phyloP scores from a whole-genome alignment of 768 basidiomycete genomes.

The Amanita polypyramis region DNA sequence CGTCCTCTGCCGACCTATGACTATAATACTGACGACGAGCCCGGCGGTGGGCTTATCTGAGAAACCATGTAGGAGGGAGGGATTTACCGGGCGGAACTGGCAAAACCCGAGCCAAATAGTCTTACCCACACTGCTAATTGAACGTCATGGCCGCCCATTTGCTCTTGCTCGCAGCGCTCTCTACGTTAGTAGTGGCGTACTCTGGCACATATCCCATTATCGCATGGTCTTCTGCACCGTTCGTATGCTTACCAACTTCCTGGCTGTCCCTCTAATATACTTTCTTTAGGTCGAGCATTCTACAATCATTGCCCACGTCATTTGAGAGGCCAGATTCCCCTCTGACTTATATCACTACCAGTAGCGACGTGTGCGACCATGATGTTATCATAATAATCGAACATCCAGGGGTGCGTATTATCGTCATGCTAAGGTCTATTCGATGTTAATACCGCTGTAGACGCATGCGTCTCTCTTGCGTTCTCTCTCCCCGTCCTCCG shows the following conservation, averaged over 20 bases:
- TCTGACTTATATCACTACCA: constrained; percentile 32
- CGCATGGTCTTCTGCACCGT: constrained; percentile 66
- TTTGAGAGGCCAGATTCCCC: constrained; percentile 25
- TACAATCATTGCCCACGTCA: constrained; percentile 30
- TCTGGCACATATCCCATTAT: constrained; percentile 55
- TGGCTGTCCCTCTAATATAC: neutral
- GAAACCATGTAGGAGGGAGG: no score
- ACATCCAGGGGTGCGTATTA: constrained; percentile 54
- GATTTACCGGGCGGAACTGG: no score
- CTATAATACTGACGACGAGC: no score
- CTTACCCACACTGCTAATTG: no score
- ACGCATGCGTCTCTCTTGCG: constrained; percentile 72
- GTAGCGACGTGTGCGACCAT: constrained; percentile 44
- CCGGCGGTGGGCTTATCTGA: no score
- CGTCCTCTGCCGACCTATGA: no score
- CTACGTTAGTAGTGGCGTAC: constrained; percentile 42
- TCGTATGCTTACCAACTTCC: constrained; percentile 4
- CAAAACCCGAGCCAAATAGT: no score
- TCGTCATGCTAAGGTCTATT: neutral
- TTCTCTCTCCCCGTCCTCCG: constrained; percentile 38
- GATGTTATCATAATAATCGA: constrained; percentile 61
- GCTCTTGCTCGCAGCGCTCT: constrained; percentile 33
- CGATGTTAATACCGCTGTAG: constrained; percentile 22
- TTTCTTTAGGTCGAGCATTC: constrained; percentile 32
- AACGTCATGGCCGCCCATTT: constrained; percentile 37